Conservation (phyloP, 441 rosid species). For the Capsella rubella region DNA sequence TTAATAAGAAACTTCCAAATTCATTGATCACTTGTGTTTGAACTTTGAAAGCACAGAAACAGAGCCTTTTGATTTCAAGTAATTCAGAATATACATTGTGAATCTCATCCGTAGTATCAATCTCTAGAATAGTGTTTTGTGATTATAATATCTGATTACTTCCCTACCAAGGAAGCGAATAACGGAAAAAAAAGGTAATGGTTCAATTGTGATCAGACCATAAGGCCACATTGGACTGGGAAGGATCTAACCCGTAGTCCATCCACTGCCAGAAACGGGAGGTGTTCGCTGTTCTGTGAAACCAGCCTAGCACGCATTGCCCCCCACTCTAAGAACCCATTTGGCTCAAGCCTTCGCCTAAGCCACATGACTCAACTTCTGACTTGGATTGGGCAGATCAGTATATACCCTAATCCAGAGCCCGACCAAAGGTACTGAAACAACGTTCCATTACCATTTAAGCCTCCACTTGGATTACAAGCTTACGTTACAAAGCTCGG, state of each 20-base stretch:
- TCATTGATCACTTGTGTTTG: too few relatives aligned
- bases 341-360: too few relatives aligned
- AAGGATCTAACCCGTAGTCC: not conserved
- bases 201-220: not conserved
- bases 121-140: too few relatives aligned
- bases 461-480: conserved; percentile 17
- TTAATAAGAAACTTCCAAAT: too few relatives aligned
- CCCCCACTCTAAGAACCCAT: too few relatives aligned
- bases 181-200: not conserved
- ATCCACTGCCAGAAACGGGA: not conserved
- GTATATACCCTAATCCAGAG: not conserved
- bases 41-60: too few relatives aligned
- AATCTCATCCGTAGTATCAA: too few relatives aligned
- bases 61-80: too few relatives aligned
- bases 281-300: too few relatives aligned
- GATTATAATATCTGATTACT: not conserved
- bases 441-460: not conserved
- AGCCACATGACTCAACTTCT: too few relatives aligned
- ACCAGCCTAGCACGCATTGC: too few relatives aligned
- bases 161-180: not conserved
- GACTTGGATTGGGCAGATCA: not conserved
- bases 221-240: not conserved
- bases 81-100: too few relatives aligned
- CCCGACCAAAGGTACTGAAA: not conserved
- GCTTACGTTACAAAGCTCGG: conserved; percentile 8